Conservation (phyloP, 1,284 basidiomycete genomes). For the Grifola frondosa region DNA sequence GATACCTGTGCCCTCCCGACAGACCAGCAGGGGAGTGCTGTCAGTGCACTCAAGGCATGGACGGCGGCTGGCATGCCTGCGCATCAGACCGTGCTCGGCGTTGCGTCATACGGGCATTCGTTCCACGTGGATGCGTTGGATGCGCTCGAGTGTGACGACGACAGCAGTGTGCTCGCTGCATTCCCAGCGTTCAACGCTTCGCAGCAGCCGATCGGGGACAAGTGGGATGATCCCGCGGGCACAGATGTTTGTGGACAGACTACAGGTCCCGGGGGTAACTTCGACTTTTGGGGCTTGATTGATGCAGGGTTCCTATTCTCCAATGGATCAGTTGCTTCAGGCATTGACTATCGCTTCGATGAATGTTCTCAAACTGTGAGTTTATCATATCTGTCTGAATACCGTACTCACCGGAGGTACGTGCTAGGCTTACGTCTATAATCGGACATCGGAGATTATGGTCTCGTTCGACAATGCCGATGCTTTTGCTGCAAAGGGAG, state of each 20-base stretch:
- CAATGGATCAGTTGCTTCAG: slow-evolving; percentile 48
- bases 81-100: slow-evolving; percentile 77
- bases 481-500: slow-evolving; percentile 61
- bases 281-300: slow-evolving; percentile 62
- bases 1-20: slow-evolving; percentile 67
- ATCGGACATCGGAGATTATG: slow-evolving; percentile 49
- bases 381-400: slow-evolving; percentile 6
- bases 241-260: slow-evolving; percentile 55
- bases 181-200: slow-evolving; percentile 52
- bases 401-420: background rate
- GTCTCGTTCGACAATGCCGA: slow-evolving; percentile 61
- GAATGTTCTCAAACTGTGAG: slow-evolving; percentile 69
- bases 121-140: slow-evolving; percentile 44
- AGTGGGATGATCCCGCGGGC: slow-evolving; percentile 49
- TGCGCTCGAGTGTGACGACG: slow-evolving; percentile 37
- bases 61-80: slow-evolving; percentile 75
- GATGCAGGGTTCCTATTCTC: slow-evolving; percentile 49
- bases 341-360: slow-evolving; percentile 56
- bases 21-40: slow-evolving; percentile 73
- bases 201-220: slow-evolving; percentile 50
- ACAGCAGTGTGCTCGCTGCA: slow-evolving; percentile 34
- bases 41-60: slow-evolving; percentile 75
- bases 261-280: slow-evolving; percentile 46
- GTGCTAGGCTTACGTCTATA: slow-evolving; percentile 62
- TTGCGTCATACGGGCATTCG: slow-evolving; percentile 75